Conservation (phyloP, 768 basidiomycete species). For the Porphyrellus cyaneotinctus region DNA sequence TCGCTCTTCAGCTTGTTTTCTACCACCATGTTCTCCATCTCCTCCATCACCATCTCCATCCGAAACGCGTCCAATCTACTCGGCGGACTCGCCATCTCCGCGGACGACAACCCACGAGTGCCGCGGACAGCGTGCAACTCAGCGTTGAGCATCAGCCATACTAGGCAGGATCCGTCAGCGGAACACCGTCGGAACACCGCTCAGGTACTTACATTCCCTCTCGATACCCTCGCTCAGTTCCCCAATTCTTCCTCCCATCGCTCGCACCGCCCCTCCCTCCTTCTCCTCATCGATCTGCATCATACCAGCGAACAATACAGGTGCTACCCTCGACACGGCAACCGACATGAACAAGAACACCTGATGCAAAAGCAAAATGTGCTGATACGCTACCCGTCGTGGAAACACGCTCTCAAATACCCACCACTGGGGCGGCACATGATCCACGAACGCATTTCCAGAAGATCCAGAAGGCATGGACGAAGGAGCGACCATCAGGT, state of each 20-base stretch:
- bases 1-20: slow-evolving; percentile 57
- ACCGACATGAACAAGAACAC: slow-evolving; percentile 71
- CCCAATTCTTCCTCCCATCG: slow-evolving; percentile 43
- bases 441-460: slow-evolving; percentile 25
- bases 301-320: slow-evolving; percentile 51
- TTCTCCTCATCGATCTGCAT: slow-evolving; percentile 26
- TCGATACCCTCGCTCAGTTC: slow-evolving; percentile 44
- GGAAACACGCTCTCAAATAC: slow-evolving; percentile 52
- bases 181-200: too few relatives aligned
- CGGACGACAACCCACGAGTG: not conserved
- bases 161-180: slow-evolving; percentile 32
- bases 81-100: slow-evolving; percentile 1
- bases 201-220: slow-evolving; percentile 44
- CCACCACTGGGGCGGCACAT: slow-evolving; percentile 10
- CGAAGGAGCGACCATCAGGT: slow-evolving; percentile 55
- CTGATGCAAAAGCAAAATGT: slow-evolving; percentile 73
- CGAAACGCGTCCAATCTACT: slow-evolving; percentile 27
- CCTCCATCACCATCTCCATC: slow-evolving; percentile 42
- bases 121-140: slow-evolving; percentile 49
- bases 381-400: slow-evolving; percentile 65
- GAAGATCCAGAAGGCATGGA: slow-evolving; percentile 5
- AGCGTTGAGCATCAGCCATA: slow-evolving; percentile 49
- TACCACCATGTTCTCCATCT: slow-evolving; percentile 65
- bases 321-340: slow-evolving; percentile 66
- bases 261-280: slow-evolving; percentile 27